Evolutionary conservation across 371 early-diverging fungal genomes (phyloP), one percentile per base, ranked within the genome.

Genomic region (Catenaria anguillulae): DNA sequence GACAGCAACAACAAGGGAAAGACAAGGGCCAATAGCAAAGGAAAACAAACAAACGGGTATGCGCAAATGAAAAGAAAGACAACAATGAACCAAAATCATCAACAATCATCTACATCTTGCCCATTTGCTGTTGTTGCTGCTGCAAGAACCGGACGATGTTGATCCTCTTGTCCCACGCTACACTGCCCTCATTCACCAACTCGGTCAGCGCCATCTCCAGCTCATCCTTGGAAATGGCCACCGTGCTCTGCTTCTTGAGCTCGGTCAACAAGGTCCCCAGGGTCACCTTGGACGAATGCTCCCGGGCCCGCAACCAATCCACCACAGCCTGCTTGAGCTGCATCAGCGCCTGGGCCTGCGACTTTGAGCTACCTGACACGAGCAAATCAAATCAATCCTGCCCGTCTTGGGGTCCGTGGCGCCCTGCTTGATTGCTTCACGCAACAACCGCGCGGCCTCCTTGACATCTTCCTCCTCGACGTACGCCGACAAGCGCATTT

Each of bases 321-420:
- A 13, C 21, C 6, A 50, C 52, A 2, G 52, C 52, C 4, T 26
- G 29, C 31, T 13, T 19, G 2, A 50, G 52, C 52, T 24, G 29
- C 26, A 8, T 8, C 15, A 29, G 52, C 31, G 26, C 29, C 52
- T 26, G 15, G 8, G 8, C 15, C 26, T 50, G 26, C 29, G 29
- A 8, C 15, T 19, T 8, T 0, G 52, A 8, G 24, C 13, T 50
- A 2, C 52, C 52, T 13, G 52, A 29, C 13, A 84, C 84, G 46
- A 99, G 77, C 65, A 99, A 78, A 71, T 98, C 98, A 98, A 83
- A 68, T 99, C 99, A 45, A 99, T 86, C 62, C 88, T 80, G 33
- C 99, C 99, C 8, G 99, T 99, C 48, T 82, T 80, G 4, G 99
- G 99, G 72, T 99, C 99, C 34, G 95, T 89, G 5, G 99, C 99